Evolutionary conservation across 1,284 basidiomycete species (phyloP).

Genomic region (Athelia sp.): DNA sequence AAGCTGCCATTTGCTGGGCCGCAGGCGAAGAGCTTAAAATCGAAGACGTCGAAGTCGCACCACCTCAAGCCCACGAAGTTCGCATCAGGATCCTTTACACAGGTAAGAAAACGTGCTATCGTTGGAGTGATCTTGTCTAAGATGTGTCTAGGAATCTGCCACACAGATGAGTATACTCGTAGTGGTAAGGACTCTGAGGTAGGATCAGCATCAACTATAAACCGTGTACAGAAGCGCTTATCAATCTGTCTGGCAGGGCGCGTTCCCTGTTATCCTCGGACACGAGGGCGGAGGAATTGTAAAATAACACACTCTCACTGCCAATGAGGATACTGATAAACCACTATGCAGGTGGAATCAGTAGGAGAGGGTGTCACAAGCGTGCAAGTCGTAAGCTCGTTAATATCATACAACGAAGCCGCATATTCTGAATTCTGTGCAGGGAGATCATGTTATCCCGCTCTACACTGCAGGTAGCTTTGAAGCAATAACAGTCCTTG

Average conservation of each 20-base stretch:
- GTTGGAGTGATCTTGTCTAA: slow-evolving; percentile 4
- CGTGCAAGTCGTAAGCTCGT: slow-evolving; percentile 58
- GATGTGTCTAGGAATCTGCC: slow-evolving; percentile 79
- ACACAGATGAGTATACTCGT: slow-evolving; percentile 97
- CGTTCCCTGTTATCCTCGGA: slow-evolving; percentile 93
- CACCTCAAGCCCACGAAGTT: slow-evolving; percentile 89
- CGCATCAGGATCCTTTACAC: slow-evolving; percentile 90
- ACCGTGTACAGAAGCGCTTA: background rate
- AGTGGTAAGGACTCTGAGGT: slow-evolving; percentile 96
- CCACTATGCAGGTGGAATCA: slow-evolving; percentile 74
- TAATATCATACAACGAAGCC: slow-evolving; percentile 7
- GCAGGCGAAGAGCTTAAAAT: slow-evolving; percentile 86
- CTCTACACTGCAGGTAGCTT: slow-evolving; percentile 82
- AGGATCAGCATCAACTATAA: slow-evolving; percentile 8
- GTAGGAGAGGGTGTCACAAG: slow-evolving; percentile 90
- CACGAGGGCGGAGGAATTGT: slow-evolving; percentile 88
- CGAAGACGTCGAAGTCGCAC: slow-evolving; percentile 91
- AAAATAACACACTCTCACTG: slow-evolving; percentile 22
- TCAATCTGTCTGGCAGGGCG: slow-evolving; percentile 47
- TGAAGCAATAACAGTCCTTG: background rate
- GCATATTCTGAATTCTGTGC: slow-evolving; percentile 18
- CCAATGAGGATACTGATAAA: slow-evolving; percentile 9
- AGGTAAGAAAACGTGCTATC: slow-evolving; percentile 40
- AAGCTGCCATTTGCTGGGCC: slow-evolving; percentile 95
- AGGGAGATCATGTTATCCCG: slow-evolving; percentile 93